Conservation (phyloP, 805 yeast genomes). For the Grigorovia jiainica region DNA sequence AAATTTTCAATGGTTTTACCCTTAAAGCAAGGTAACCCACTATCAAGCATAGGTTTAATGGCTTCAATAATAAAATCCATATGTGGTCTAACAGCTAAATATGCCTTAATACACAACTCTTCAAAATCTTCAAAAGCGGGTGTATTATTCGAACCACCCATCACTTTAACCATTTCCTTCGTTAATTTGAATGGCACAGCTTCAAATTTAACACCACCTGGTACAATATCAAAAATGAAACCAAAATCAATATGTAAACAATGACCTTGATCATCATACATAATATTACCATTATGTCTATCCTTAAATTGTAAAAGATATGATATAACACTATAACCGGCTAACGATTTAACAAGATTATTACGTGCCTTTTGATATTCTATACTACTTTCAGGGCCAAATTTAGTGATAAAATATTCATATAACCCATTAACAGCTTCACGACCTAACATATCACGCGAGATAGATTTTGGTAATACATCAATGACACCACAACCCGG, state of each 20-base stretch:
- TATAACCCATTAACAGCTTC: constrained; percentile 96
- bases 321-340: constrained; percentile 88
- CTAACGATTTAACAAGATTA: constrained; percentile 86
- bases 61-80: constrained; percentile 77
- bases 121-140: constrained; percentile 91
- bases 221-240: constrained; percentile 95
- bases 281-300: constrained; percentile 95
- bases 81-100: constrained; percentile 77
- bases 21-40: constrained; percentile 95
- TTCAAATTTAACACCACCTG: constrained; percentile 97
- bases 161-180: constrained; percentile 88
- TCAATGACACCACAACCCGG: constrained; percentile 99
- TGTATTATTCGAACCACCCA: constrained; percentile 83
- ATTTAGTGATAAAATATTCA: constrained; percentile 83
- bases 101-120: constrained; percentile 89
- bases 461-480: constrained; percentile 87
- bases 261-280: constrained; percentile 94
- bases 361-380: constrained; percentile 87
- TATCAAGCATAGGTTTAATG: constrained; percentile 86
- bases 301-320: constrained; percentile 90
- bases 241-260: constrained; percentile 96
- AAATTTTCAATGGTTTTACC: constrained; percentile 75
- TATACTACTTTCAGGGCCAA: constrained; percentile 87
- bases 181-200: constrained; percentile 97
- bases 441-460: constrained; percentile 97